A percentile compares a stretch with the other conserved stretches of the same genome.
Evolutionary conservation across 768 basidiomycete species (phyloP).

Genomic region (Lanmaoa rubissima): DNA sequence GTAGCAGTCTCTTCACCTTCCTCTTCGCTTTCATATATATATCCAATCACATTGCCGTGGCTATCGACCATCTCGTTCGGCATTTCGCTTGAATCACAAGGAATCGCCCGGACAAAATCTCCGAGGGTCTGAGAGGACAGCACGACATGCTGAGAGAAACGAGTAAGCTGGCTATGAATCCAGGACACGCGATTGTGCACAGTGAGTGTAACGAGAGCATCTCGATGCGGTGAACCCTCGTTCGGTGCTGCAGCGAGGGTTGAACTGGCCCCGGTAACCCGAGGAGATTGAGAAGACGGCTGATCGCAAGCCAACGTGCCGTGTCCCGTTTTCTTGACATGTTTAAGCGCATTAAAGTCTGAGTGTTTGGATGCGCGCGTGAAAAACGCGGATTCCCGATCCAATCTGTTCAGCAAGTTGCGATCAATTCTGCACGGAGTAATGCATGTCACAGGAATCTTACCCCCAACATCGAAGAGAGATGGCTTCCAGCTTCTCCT

Average conservation of each 20-base stretch:
- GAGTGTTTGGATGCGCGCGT: conserved; percentile 62
- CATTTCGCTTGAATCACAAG: conserved; percentile 60
- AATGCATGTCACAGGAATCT: conserved; percentile 21
- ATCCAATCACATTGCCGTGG: conserved; percentile 34
- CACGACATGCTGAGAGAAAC: conserved; percentile 66
- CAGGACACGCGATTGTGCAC: conserved; percentile 61
- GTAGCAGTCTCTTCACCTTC: not conserved
- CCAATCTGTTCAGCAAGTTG: conserved; percentile 39
- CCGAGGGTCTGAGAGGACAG: conserved; percentile 71
- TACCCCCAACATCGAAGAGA: conserved; percentile 64
- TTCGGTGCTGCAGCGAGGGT: not conserved
- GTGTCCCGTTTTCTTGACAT: conserved; percentile 29
- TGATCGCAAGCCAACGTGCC: conserved; percentile 27
- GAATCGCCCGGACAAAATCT: conserved; percentile 57
- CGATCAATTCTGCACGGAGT: not conserved
- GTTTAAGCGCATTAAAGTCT: conserved; percentile 58
- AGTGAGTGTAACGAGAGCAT: conserved; percentile 58
- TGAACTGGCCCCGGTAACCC: not conserved
- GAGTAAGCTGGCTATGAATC: conserved; percentile 56
- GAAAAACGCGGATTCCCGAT: conserved; percentile 55
- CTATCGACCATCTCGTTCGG: conserved; percentile 40
- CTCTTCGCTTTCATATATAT: conserved; percentile 23
- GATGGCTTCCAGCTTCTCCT: conserved; percentile 49
- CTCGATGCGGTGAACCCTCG: conserved; percentile 7
- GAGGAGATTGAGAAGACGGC: not conserved